Evolutionary conservation across 2,329 filamentous ascomycete genomes (phyloP), one percentile per base, ranked within the genome.

Genomic region (Talaromyces sp.): DNA sequence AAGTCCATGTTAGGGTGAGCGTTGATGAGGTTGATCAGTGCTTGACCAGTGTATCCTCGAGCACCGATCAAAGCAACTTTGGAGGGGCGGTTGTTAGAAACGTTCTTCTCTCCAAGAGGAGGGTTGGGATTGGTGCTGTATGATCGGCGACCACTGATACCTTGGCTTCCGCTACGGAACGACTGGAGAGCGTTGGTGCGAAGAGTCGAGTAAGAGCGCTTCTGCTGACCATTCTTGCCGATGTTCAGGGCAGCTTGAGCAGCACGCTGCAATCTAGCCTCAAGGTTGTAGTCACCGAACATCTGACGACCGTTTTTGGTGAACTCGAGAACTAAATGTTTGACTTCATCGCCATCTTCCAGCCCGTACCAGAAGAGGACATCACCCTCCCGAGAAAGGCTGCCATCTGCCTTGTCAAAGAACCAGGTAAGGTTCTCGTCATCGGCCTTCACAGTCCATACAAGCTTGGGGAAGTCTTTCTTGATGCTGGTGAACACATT

Each of bases 351-450:
- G 37, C 89, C 88, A 63, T 88, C 89, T 69, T 95, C 90, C 66
- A 95, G 87, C 61, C 93, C 93, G 77, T 96, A 97, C 91, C 94
- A 98, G 84, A 98, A 98, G 74, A 98, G 89, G 45, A 97, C 92
- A 74, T 93, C 92, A 66, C 92, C 92, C 70, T 92, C 88, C 64
- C 89, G 88, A 68, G 90, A 92, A 72, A 97, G 86, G 78, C 92
- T 97, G 64, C 95, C 94, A 71, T 97, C 93, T 10, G 94, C 90
- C 84, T 97, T 97, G 79, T 97, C 93, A 71, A 96, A 96, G 84
- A 98, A 97, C 95, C 94, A 98, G 11, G 92, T 93, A 72, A 98
- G 83, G 77, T 98, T 97, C 85, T 98, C 94, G 72, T 98, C 93
- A 70, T 96, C 90, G 74, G 93, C 90, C 81, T 91, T 94, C 67